Evolutionary conservation across 495 filamentous ascomycete species (phyloP).

Genomic region (Podospora didyma): DNA sequence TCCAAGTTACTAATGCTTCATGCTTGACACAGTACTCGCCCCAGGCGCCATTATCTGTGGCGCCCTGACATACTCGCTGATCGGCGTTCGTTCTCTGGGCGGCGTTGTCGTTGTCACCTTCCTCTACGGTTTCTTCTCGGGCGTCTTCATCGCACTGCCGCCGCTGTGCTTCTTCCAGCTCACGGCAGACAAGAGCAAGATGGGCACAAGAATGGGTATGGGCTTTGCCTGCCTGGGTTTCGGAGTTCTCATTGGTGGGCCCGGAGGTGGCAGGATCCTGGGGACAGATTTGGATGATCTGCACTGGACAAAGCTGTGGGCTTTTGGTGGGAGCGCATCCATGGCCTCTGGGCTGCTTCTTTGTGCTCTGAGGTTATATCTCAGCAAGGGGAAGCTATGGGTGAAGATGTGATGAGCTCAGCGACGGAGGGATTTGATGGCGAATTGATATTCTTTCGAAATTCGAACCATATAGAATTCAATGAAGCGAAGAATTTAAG

Average conservation of each 20-base stretch:
- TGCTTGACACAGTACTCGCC: conserved; percentile 18
- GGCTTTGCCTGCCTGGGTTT: conserved; percentile 43
- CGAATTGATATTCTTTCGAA: too few relatives aligned
- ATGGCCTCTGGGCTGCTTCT: conserved; percentile 6
- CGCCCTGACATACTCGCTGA: conserved; percentile 10
- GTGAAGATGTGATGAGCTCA: conserved; percentile 9
- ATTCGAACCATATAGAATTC: too few relatives aligned
- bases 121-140: conserved; percentile 34
- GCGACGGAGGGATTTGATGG: too few relatives aligned
- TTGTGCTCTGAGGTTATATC: conserved; percentile 4
- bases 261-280: conserved; percentile 29
- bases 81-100: conserved; percentile 10
- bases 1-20: not conserved
- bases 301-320: conserved; percentile 32
- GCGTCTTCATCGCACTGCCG: conserved; percentile 57
- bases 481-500: too few relatives aligned
- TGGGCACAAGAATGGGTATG: conserved; percentile 74
- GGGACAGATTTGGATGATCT: conserved; percentile 13
- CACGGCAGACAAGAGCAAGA: conserved; percentile 55
- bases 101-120: conserved; percentile 28
- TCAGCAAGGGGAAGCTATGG: conserved; percentile 11
- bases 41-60: conserved; percentile 19
- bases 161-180: conserved; percentile 61
- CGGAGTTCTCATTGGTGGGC: conserved; percentile 29
- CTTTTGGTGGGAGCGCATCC: conserved; percentile 14